Evolutionary conservation across 768 basidiomycete species (phyloP), one percentile per base, ranked within the genome.

Genomic region (Scleroderma bovista): DNA sequence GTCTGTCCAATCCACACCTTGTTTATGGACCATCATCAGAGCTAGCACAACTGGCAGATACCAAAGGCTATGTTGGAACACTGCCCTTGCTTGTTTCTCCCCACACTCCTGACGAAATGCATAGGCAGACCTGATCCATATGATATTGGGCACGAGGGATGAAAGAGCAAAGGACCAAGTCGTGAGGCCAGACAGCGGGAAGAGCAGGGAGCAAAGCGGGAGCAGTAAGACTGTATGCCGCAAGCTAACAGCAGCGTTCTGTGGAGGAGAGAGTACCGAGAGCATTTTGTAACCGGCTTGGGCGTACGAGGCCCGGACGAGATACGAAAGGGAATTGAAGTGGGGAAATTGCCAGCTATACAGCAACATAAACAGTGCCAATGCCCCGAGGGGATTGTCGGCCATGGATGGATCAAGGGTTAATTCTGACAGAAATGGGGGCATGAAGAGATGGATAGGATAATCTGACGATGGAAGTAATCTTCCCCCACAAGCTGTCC

Each of bases 261-360:
- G 81, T 19, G 67, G 60, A 1, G 94, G 90, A 29, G 82, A 75
- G 44, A 88, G 70, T 50, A 93, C 86, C 29, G 84, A 83, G 11
- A 98, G 79, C 96, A 99, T 99, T 46, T 78, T 79, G 65, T 94
- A 99, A 16, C 94, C 94, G 17, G 87, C 91, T 62, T 91, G 83
- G 4, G 96, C 91, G 67, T 99, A 99, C 17, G 86, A 86, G 10
- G 78, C 81, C 33, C 94, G 82, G 9, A 94, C 78, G 44, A 94
- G 73, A 67, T 96, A 81, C 8, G 93, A 84, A n/a, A 99, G 75
- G 1, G 92, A 68, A 67, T 94, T 97, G 73, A 99, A 98, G 67
- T 99, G 95, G 32, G 95, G 94, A 71, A 98, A 98, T 64, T 99
- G 96, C 95, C 95, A 99, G 53, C 87, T 88, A 72, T 84, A 99